These are phyloP conservation scores for Aspergillus thermomutatus DNA, from an alignment of 2,329 filamentous ascomycete species.

Conservation along the genomic window DNA sequence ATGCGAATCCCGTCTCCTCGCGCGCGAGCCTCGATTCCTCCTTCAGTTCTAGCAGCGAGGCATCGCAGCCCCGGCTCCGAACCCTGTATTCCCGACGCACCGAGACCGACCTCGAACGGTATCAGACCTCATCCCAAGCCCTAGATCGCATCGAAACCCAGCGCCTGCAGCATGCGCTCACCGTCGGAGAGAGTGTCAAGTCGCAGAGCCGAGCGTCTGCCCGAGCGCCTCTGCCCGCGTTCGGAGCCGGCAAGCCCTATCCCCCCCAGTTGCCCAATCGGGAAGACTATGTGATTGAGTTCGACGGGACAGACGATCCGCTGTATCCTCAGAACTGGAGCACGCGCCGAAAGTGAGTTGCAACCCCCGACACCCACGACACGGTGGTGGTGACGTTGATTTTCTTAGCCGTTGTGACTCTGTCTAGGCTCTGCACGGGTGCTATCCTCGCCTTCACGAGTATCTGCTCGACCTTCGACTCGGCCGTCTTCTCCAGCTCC, in stretches of 20 bases:
- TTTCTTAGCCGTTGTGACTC: conserved; percentile 4
- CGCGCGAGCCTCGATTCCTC: not conserved
- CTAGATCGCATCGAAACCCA: conserved; percentile 31
- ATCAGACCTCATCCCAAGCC: conserved; percentile 22
- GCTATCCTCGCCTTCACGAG: conserved; percentile 16
- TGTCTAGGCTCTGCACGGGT: conserved; percentile 29
- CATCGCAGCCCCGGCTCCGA: conserved; percentile 16
- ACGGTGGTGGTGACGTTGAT: not conserved
- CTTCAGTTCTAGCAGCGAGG: not conserved
- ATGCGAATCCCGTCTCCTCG: not conserved
- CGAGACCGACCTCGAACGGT: conserved; percentile 29
- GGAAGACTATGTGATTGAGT: conserved; percentile 56
- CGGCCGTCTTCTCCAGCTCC: conserved; percentile 65
- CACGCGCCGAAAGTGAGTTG: conserved; percentile 42
- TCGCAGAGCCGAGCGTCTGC: conserved; percentile 17
- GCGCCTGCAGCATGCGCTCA: conserved; percentile 37
- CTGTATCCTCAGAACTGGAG: conserved; percentile 54
- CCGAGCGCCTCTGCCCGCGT: conserved; percentile 20
- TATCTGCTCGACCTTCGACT: conserved; percentile 45
- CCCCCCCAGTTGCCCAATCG: conserved; percentile 49
- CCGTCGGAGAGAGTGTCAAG: conserved; percentile 28
- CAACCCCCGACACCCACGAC: not conserved
- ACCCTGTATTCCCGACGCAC: conserved; percentile 29
- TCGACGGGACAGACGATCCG: conserved; percentile 50
- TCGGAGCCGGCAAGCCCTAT: conserved; percentile 46